phyloP scores from a whole-genome alignment of 306 rosid genomes.

The Pyrus pyrifolia region DNA sequence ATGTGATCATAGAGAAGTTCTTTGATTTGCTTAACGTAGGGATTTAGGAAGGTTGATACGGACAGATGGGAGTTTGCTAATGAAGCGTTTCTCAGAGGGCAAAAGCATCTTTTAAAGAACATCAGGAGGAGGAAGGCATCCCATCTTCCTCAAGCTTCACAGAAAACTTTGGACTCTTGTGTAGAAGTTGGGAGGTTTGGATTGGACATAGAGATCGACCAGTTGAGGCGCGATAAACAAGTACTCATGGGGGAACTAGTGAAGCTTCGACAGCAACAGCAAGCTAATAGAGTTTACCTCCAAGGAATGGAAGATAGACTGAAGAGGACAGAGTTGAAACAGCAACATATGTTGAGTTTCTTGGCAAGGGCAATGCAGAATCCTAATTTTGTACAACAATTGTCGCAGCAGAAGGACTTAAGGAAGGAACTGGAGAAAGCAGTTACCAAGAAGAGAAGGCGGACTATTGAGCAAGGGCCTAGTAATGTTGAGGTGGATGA shows the following conservation, averaged over 20 bases:
- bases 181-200: constrained; percentile 72
- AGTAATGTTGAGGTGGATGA: constrained; percentile 19
- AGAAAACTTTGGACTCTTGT: constrained; percentile 47
- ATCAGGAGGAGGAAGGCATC: constrained; percentile 61
- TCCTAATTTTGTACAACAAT: constrained; percentile 49
- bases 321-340: constrained; percentile 51
- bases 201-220: constrained; percentile 50
- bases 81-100: constrained; percentile 77
- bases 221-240: constrained; percentile 56
- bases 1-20: constrained; percentile 14
- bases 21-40: constrained; percentile 45
- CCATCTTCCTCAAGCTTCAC: constrained; percentile 24
- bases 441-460: constrained; percentile 44
- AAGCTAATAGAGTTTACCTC: constrained; percentile 35
- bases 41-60: constrained; percentile 79
- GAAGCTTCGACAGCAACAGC: constrained; percentile 69
- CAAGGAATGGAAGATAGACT: constrained; percentile 55
- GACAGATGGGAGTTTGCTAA: constrained; percentile 88
- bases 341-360: constrained; percentile 62
- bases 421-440: constrained; percentile 48
- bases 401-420: constrained; percentile 38
- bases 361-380: constrained; percentile 66
- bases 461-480: constrained; percentile 44
- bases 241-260: constrained; percentile 62
- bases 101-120: constrained; percentile 56